Percentiles rank a stretch among this genome's conserved stretches.
phyloP scores from a whole-genome alignment of 768 basidiomycete species.

The Candolleomyces eurysporus region DNA sequence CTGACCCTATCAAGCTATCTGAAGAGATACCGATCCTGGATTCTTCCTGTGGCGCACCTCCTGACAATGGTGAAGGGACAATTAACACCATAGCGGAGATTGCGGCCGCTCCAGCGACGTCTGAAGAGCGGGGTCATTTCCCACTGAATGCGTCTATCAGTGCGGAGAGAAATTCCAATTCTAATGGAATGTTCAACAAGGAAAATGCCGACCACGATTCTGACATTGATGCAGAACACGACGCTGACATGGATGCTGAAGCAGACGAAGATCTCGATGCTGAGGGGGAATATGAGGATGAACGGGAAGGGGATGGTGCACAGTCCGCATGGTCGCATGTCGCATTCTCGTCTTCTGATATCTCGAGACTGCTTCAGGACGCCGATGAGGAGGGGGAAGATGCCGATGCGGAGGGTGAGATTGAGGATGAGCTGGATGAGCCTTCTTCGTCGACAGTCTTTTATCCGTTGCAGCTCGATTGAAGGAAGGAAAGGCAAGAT shows the following conservation, averaged over 20 bases:
- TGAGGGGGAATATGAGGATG: slow-evolving; percentile 1
- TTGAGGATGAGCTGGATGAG: slow-evolving; percentile 28
- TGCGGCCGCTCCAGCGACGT: no score
- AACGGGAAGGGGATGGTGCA: slow-evolving; percentile 12
- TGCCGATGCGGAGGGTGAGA: slow-evolving; percentile 33
- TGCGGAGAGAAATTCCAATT: neutral
- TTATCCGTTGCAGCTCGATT: slow-evolving; percentile 6
- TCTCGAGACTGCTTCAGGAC: slow-evolving; percentile 3
- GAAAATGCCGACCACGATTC: slow-evolving; percentile 8
- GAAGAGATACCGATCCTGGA: no score
- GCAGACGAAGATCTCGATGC: slow-evolving; percentile 15
- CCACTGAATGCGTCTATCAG: neutral
- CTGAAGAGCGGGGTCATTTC: neutral
- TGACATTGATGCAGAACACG: slow-evolving; percentile 14
- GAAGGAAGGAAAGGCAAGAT: slow-evolving; percentile 1
- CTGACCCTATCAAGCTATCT: no score
- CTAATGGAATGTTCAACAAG: neutral
- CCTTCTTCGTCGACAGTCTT: slow-evolving; percentile 4
- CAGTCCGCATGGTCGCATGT: slow-evolving; percentile 1
- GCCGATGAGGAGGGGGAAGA: slow-evolving; percentile 20
- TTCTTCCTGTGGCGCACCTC: no score
- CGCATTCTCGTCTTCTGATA: slow-evolving; percentile 3
- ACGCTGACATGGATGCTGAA: slow-evolving; percentile 21
- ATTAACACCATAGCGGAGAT: no score
- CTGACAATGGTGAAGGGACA: no score